Evolutionary conservation across 2,329 filamentous ascomycete species (phyloP).

Genomic region (Colletotrichum chlorophyti): DNA sequence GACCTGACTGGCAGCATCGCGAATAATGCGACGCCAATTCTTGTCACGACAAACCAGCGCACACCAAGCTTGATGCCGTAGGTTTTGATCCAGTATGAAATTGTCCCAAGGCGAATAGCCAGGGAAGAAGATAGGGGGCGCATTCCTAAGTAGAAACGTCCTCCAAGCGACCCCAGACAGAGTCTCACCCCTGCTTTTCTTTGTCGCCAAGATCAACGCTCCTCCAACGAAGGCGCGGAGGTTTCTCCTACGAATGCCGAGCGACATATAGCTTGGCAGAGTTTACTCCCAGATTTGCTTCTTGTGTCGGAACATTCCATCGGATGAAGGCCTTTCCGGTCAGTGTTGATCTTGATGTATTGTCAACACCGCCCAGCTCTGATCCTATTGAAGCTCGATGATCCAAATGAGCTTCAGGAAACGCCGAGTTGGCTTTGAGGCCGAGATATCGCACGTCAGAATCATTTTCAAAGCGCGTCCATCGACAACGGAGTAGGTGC

Average conservation of each 20-base stretch:
- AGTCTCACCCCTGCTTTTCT: background rate
- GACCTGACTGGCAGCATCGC: too few relatives aligned
- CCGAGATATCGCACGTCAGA: background rate
- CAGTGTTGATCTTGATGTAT: too few relatives aligned
- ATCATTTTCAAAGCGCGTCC: too few relatives aligned
- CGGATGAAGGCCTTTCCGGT: slow-evolving; percentile 9
- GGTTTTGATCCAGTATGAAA: too few relatives aligned
- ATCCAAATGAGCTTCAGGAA: too few relatives aligned
- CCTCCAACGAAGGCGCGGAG: background rate
- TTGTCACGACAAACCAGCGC: too few relatives aligned
- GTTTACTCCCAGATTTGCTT: background rate
- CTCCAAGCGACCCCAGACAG: background rate
- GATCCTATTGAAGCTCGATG: too few relatives aligned
- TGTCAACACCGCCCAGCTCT: background rate
- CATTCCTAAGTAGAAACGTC: background rate
- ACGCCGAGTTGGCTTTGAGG: too few relatives aligned
- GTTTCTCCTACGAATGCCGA: slow-evolving; percentile 6
- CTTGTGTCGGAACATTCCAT: background rate
- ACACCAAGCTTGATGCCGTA: too few relatives aligned
- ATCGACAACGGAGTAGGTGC: background rate
- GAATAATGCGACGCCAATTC: too few relatives aligned
- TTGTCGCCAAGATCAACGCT: slow-evolving; percentile 6
- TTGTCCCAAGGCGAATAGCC: too few relatives aligned
- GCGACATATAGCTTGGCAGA: background rate
- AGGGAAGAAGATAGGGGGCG: background rate